Percentiles rank a stretch among this genome's conserved stretches.
phyloP scores from a whole-genome alignment of 2,329 filamentous ascomycete species.

The Corinectria fuckeliana region DNA sequence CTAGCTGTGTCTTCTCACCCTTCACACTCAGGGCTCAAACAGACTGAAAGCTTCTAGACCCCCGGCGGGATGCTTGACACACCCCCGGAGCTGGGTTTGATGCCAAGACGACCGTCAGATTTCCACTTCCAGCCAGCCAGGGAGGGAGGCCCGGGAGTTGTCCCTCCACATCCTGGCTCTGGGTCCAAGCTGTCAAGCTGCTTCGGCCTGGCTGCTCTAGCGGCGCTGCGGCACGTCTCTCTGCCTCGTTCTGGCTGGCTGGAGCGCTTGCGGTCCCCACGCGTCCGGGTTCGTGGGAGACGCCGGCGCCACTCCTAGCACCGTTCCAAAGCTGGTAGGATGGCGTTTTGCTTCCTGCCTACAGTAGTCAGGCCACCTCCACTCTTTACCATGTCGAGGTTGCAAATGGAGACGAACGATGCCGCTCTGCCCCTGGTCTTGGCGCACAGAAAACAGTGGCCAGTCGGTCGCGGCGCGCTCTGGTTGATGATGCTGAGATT shows the following conservation, averaged over 20 bases:
- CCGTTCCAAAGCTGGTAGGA: slow-evolving; percentile 16
- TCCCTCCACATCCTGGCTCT: background rate
- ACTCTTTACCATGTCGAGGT: slow-evolving; percentile 13
- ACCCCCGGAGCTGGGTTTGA: slow-evolving; percentile 25
- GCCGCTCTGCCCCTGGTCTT: slow-evolving; percentile 6
- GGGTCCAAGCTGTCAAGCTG: background rate
- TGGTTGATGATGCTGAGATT: slow-evolving; percentile 7
- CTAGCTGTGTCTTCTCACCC: background rate
- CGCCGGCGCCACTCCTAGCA: slow-evolving; percentile 18
- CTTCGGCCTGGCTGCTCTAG: slow-evolving; percentile 6
- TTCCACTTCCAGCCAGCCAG: slow-evolving; percentile 22
- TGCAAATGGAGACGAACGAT: slow-evolving; percentile 16
- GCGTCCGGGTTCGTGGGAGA: background rate
- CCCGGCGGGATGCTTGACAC: slow-evolving; percentile 15
- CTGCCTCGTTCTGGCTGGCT: slow-evolving; percentile 4
- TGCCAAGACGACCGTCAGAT: slow-evolving; percentile 24
- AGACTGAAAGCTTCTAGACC: slow-evolving; percentile 22
- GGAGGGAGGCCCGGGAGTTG: slow-evolving; percentile 6
- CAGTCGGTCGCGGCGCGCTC: slow-evolving; percentile 12
- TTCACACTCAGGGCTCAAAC: slow-evolving; percentile 18
- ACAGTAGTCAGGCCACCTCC: slow-evolving; percentile 34
- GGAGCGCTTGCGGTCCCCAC: slow-evolving; percentile 16
- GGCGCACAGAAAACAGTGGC: background rate
- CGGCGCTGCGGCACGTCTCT: background rate
- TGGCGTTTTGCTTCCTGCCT: slow-evolving; percentile 26